A percentile compares a stretch with the other conserved stretches of the same genome.
These are phyloP conservation scores for Podaxis sp. DNA, from an alignment of 768 basidiomycete species.

Conservation along the genomic window DNA sequence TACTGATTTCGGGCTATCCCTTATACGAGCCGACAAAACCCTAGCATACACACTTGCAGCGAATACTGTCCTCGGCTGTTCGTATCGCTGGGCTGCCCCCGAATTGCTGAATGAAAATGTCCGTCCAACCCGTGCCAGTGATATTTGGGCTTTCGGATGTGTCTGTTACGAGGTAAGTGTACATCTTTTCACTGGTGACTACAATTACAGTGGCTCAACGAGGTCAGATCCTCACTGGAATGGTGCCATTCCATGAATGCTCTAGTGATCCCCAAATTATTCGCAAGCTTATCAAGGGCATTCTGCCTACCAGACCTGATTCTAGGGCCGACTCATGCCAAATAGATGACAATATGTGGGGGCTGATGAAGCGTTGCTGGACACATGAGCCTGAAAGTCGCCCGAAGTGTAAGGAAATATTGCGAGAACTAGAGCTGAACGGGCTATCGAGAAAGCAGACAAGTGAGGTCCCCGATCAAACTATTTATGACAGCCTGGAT, in stretches of 20 bases:
- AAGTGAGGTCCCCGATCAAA: too few relatives aligned
- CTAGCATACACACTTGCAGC: neutral
- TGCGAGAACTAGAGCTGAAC: neutral
- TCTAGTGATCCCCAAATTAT: slow-evolving; percentile 12
- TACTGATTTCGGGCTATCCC: slow-evolving; percentile 17
- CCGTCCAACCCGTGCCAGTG: slow-evolving; percentile 14
- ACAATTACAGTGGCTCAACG: neutral
- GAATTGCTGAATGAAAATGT: slow-evolving; percentile 13
- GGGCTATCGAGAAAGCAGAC: neutral
- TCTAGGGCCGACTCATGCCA: neutral
- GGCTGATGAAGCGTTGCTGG: neutral
- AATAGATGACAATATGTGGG: neutral
- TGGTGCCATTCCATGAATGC: slow-evolving; percentile 20
- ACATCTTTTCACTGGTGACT: neutral
- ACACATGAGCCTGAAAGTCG: neutral
- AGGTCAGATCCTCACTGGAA: slow-evolving; percentile 14
- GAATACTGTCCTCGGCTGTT: neutral
- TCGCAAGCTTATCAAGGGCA: neutral
- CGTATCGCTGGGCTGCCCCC: slow-evolving; percentile 20
- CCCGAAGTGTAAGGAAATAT: neutral
- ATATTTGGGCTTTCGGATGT: slow-evolving; percentile 21
- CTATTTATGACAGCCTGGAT: too few relatives aligned
- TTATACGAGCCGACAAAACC: slow-evolving; percentile 7
- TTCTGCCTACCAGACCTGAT: neutral
- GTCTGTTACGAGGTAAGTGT: slow-evolving; percentile 16